Percentiles rank a stretch among this genome's conserved stretches.
These are phyloP conservation scores for Silene vulgaris DNA, from an alignment of 179 eudicot species.

Conservation along the genomic window DNA sequence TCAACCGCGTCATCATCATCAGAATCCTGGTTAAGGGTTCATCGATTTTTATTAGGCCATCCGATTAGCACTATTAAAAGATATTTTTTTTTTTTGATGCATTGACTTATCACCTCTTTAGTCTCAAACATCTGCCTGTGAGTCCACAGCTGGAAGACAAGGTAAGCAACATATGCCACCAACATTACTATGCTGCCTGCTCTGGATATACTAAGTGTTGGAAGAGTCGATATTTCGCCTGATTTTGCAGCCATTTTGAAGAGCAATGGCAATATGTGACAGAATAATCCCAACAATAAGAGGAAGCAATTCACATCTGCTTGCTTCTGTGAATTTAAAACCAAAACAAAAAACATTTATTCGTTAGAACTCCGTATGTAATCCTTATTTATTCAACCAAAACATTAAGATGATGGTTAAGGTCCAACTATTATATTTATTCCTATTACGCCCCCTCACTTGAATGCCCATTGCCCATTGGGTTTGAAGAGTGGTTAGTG, in stretches of 20 bases:
- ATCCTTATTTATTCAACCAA: too few relatives aligned
- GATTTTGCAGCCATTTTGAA: conserved; percentile 34
- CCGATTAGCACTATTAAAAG: not conserved
- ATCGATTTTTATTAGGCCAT: not conserved
- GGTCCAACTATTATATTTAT: too few relatives aligned
- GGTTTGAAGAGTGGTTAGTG: too few relatives aligned
- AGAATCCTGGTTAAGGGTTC: conserved; percentile 22
- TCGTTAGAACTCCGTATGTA: too few relatives aligned
- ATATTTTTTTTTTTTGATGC: too few relatives aligned
- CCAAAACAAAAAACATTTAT: not conserved
- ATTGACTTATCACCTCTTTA: conserved; percentile 40
- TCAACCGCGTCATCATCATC: conserved; percentile 36
- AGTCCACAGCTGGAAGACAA: conserved; percentile 81
- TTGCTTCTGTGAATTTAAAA: conserved; percentile 52
- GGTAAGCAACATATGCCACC: conserved; percentile 59
- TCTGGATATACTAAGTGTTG: conserved; percentile 56
- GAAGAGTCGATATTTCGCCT: not conserved
- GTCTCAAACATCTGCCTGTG: conserved; percentile 76
- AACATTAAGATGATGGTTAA: too few relatives aligned
- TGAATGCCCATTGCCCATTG: too few relatives aligned
- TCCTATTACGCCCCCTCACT: too few relatives aligned
- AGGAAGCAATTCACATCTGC: conserved; percentile 74
- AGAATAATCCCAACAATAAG: conserved; percentile 58
- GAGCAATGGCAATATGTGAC: conserved; percentile 72
- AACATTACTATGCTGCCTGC: conserved; percentile 73